These are phyloP conservation scores for Pueraria montana DNA, from an alignment of 306 rosid species.

Conservation along the genomic window DNA sequence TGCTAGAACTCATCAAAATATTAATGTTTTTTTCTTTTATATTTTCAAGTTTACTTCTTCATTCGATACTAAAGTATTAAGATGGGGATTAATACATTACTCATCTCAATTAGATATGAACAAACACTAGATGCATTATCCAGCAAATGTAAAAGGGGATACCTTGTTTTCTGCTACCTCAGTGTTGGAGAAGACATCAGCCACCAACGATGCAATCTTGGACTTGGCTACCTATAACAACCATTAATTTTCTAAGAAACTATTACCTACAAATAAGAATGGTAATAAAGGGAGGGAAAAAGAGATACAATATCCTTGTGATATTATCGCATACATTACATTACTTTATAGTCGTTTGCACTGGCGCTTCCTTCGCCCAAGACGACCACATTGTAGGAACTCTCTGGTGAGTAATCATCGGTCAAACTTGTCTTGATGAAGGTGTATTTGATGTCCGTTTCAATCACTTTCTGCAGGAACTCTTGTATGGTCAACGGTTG, in stretches of 20 bases:
- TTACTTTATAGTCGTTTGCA: conserved; percentile 98
- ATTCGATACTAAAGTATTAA: not conserved
- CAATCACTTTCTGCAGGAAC: conserved; percentile 74
- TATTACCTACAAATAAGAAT: conserved; percentile 33
- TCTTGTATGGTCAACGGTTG: conserved; percentile 69
- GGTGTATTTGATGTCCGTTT: conserved; percentile 81
- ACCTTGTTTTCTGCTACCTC: conserved; percentile 95
- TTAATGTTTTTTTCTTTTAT: too few species aligned
- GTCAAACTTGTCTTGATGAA: conserved; percentile 86
- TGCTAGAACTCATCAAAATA: too few species aligned
- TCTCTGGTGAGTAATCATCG: conserved; percentile 81
- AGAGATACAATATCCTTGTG: conserved; percentile 48
- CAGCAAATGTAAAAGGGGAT: conserved; percentile 27
- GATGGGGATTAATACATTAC: not conserved
- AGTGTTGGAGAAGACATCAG: conserved; percentile 92
- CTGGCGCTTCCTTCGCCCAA: conserved; percentile 72
- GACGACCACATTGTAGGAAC: conserved; percentile 81
- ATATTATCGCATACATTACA: conserved; percentile 94
- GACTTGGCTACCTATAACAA: conserved; percentile 74
- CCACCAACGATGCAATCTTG: conserved; percentile 86
- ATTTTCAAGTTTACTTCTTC: not conserved
- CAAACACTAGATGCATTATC: not conserved
- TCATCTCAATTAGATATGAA: not conserved
- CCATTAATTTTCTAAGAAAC: conserved; percentile 21
- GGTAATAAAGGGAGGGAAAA: not conserved